phyloP scores from a whole-genome alignment of 2,329 filamentous ascomycete genomes.

The Monilinia vaccinii-corymbosi region DNA sequence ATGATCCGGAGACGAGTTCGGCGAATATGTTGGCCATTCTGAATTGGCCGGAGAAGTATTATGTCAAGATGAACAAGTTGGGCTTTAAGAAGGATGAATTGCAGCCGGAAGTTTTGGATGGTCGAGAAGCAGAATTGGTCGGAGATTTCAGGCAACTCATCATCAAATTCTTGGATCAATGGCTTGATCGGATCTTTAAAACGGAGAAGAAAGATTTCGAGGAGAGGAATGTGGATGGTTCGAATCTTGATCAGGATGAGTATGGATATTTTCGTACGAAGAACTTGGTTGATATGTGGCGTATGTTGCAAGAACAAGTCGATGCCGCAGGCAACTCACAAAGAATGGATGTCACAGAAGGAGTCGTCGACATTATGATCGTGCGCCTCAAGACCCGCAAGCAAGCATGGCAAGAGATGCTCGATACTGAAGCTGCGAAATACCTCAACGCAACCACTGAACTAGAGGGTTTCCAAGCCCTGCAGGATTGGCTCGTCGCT shows the following conservation, averaged over 20 bases:
- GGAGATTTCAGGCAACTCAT: constrained; percentile 92
- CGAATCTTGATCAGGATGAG: constrained; percentile 75
- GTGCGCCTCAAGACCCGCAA: constrained; percentile 74
- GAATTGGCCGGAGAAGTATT: constrained; percentile 93
- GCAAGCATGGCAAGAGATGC: constrained; percentile 75
- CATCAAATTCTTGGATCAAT: constrained; percentile 90
- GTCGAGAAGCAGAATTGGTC: constrained; percentile 80
- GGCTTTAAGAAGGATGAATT: constrained; percentile 72
- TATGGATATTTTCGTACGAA: constrained; percentile 88
- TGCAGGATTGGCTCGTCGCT: constrained; percentile 94
- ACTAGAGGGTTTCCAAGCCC: constrained; percentile 61
- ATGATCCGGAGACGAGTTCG: constrained; percentile 76
- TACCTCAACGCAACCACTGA: constrained; percentile 54
- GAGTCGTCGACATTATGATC: constrained; percentile 95
- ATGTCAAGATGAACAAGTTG: constrained; percentile 88
- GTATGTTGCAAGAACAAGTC: constrained; percentile 91
- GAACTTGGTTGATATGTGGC: constrained; percentile 90
- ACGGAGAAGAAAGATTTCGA: constrained; percentile 76
- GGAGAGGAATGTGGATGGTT: constrained; percentile 62
- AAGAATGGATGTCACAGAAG: constrained; percentile 83
- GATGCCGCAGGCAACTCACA: constrained; percentile 76
- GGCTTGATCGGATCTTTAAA: constrained; percentile 87
- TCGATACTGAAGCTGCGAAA: constrained; percentile 73
- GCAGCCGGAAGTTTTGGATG: constrained; percentile 78
- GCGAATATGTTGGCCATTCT: constrained; percentile 86